phyloP scores from a whole-genome alignment of 1,139 yeast species.

The Zygosaccharomyces sapae region DNA sequence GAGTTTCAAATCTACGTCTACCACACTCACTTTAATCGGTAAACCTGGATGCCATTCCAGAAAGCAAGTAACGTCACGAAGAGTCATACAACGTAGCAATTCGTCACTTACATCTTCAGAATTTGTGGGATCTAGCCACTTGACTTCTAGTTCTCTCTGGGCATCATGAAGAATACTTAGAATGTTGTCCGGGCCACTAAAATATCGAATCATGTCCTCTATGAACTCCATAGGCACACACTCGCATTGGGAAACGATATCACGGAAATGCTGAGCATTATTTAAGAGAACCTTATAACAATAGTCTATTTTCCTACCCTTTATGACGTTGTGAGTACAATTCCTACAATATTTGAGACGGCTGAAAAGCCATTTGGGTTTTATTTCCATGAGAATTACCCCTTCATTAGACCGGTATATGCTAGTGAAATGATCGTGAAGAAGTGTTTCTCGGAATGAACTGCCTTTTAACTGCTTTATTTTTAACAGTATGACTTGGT shows the following conservation, averaged over 20 bases:
- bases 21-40: conserved; percentile 19
- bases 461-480: conserved; percentile 22
- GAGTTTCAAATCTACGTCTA: conserved; percentile 34
- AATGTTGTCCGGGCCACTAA: conserved; percentile 20
- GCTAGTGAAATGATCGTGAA: conserved; percentile 29
- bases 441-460: conserved; percentile 1
- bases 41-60: conserved; percentile 22
- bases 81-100: conserved; percentile 27
- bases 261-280: conserved; percentile 13
- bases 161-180: conserved; percentile 17
- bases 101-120: conserved; percentile 14
- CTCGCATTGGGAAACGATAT: conserved; percentile 9
- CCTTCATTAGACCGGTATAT: conserved; percentile 14
- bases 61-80: conserved; percentile 35
- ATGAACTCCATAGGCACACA: conserved; percentile 18
- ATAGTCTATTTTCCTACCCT: conserved; percentile 22
- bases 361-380: conserved; percentile 34
- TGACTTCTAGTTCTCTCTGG: conserved; percentile 18
- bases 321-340: conserved; percentile 29
- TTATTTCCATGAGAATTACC: conserved; percentile 27
- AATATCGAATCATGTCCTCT: conserved; percentile 16
- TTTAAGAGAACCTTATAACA: conserved; percentile 23
- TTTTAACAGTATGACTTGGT: conserved; percentile 16
- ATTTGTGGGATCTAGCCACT: conserved; percentile 1
- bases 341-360: conserved; percentile 28